phyloP scores from a whole-genome alignment of 2,329 filamentous ascomycete genomes.

The Stagonosporopsis chrysanthemi region DNA sequence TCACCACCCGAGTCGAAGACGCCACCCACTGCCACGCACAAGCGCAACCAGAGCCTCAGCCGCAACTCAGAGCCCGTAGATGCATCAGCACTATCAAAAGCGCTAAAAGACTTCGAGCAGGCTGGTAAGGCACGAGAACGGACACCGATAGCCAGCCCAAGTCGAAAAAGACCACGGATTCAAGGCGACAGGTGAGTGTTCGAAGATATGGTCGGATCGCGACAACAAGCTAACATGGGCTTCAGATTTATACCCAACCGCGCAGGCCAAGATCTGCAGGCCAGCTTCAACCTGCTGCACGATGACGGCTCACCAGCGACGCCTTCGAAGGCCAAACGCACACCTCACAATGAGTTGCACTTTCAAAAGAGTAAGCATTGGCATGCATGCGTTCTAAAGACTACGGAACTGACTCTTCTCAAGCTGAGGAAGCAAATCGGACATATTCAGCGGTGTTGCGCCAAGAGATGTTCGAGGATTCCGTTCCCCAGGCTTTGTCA shows the following conservation, averaged over 20 bases:
- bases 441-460: slow-evolving; percentile 89
- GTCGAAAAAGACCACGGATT: slow-evolving; percentile 71
- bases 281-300: slow-evolving; percentile 89
- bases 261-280: slow-evolving; percentile 89
- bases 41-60: slow-evolving; percentile 51
- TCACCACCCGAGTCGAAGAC: slow-evolving; percentile 68
- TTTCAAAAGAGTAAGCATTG: slow-evolving; percentile 77
- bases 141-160: slow-evolving; percentile 71
- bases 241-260: slow-evolving; percentile 92
- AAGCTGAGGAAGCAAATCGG: slow-evolving; percentile 91
- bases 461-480: slow-evolving; percentile 89
- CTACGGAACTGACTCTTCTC: slow-evolving; percentile 23
- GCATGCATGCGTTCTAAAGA: background rate
- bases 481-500: slow-evolving; percentile 81
- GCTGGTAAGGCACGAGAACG: slow-evolving; percentile 65
- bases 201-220: background rate
- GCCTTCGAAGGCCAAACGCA: slow-evolving; percentile 82
- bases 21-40: slow-evolving; percentile 63
- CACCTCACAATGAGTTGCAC: slow-evolving; percentile 87
- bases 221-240: slow-evolving; percentile 6
- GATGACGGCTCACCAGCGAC: slow-evolving; percentile 94
- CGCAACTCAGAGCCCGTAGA: slow-evolving; percentile 64
- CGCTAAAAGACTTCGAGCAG: slow-evolving; percentile 68
- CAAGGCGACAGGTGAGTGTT: slow-evolving; percentile 61
- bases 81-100: slow-evolving; percentile 65